Evolutionary conservation across 2,329 filamentous ascomycete genomes (phyloP).

Genomic region (Epichloe glyceriae): DNA sequence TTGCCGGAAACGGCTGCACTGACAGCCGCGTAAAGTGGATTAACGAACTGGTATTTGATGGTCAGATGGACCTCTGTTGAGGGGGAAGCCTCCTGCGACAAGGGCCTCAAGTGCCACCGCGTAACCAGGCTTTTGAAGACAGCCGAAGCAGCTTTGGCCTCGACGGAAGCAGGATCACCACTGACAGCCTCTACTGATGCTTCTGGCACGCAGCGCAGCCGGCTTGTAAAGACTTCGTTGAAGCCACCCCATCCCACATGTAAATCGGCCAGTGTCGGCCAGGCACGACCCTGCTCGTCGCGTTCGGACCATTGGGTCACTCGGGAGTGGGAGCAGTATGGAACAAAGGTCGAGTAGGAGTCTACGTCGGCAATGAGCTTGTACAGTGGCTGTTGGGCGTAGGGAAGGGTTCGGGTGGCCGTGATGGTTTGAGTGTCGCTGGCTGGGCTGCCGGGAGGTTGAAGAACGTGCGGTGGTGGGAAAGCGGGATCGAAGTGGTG

Average conservation of each 20-base stretch:
- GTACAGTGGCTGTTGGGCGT: conserved; percentile 60
- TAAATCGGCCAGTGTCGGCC: conserved; percentile 65
- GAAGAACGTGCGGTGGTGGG: conserved; percentile 10
- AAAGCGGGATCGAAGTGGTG: background rate
- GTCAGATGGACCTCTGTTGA: conserved; percentile 60
- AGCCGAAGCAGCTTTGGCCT: conserved; percentile 25
- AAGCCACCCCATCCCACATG: conserved; percentile 76
- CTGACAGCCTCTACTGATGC: conserved; percentile 65
- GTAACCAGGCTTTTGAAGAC: conserved; percentile 59
- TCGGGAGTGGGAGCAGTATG: conserved; percentile 67
- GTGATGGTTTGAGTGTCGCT: conserved; percentile 48
- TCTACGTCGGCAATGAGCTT: conserved; percentile 77
- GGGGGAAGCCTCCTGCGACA: conserved; percentile 14
- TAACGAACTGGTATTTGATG: conserved; percentile 75
- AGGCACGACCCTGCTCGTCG: conserved; percentile 35
- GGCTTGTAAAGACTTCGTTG: conserved; percentile 70
- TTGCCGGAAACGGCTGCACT: conserved; percentile 72
- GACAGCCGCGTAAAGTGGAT: conserved; percentile 74
- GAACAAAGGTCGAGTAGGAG: conserved; percentile 76
- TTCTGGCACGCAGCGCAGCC: conserved; percentile 63
- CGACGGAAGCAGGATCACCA: conserved; percentile 37
- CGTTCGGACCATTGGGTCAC: conserved; percentile 62
- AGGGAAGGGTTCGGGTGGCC: conserved; percentile 65
- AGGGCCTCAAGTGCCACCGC: conserved; percentile 50
- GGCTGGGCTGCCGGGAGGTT: conserved; percentile 11